Conservation (phyloP, 1,139 yeast genomes). For the Scheffersomyces stambukii region DNA sequence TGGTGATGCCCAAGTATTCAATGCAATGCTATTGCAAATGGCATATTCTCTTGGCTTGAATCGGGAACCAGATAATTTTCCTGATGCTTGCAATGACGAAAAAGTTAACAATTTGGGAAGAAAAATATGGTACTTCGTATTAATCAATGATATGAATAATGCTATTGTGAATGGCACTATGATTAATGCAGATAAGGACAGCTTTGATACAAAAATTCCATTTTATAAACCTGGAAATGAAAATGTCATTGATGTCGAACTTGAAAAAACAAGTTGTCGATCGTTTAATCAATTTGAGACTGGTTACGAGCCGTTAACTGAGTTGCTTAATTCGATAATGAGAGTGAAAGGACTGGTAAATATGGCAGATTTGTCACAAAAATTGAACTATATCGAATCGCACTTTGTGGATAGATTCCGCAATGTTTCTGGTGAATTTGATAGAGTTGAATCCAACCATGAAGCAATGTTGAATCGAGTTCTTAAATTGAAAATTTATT, state of each 20-base stretch:
- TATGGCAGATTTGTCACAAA: constrained; percentile 15
- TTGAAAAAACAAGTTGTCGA: constrained; percentile 18
- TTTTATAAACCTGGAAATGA: constrained; percentile 26
- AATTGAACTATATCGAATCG: constrained; percentile 15
- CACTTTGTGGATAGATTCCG: constrained; percentile 13
- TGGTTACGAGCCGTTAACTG: constrained; percentile 15
- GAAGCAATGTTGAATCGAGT: constrained; percentile 11
- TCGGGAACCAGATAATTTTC: constrained; percentile 33
- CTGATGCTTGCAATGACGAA: constrained; percentile 17
- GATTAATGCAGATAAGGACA: constrained; percentile 22
- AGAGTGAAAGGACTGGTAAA: constrained; percentile 18
- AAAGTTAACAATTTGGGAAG: constrained; percentile 28
- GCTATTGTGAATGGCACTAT: constrained; percentile 39
- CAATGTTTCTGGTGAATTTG: constrained; percentile 7
- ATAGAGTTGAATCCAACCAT: constrained; percentile 3
- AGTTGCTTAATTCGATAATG: constrained; percentile 15
- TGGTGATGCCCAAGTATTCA: constrained; percentile 38
- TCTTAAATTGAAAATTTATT: constrained; percentile 18
- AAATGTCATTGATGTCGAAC: constrained; percentile 20
- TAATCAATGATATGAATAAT: constrained; percentile 34
- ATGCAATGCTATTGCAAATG: constrained; percentile 35
- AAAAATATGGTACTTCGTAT: constrained; percentile 30
- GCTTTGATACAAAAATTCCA: constrained; percentile 34
- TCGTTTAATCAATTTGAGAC: constrained; percentile 15
- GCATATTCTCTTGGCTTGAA: constrained; percentile 44